Evolutionary conservation across 2,329 filamentous ascomycete genomes (phyloP).

Genomic region (Penicillium sp.): DNA sequence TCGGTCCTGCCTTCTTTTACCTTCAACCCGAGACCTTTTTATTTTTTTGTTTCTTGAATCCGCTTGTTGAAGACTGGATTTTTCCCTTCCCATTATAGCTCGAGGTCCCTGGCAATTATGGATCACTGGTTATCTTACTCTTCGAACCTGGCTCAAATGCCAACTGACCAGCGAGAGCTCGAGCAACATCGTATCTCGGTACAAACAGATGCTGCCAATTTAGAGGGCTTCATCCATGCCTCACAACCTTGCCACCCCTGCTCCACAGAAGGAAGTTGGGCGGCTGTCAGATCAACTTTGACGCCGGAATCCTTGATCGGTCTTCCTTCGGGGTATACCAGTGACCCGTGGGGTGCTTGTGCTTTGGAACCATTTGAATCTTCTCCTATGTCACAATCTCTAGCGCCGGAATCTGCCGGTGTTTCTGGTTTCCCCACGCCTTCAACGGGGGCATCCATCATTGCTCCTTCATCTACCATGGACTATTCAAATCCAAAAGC

Average conservation of each 20-base stretch:
- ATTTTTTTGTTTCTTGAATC: slow-evolving; percentile 8
- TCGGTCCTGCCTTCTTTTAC: slow-evolving; percentile 8
- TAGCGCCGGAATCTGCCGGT: slow-evolving; percentile 1
- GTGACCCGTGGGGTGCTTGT: slow-evolving; percentile 4
- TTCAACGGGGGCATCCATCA: slow-evolving; percentile 5
- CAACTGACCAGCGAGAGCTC: slow-evolving; percentile 21
- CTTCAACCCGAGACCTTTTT: slow-evolving; percentile 6
- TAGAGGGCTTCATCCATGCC: slow-evolving; percentile 11
- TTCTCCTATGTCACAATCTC: background rate
- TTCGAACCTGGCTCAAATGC: slow-evolving; percentile 18
- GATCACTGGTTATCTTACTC: slow-evolving; percentile 18
- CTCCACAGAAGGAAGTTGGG: slow-evolving; percentile 18
- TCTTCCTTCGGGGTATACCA: slow-evolving; percentile 13
- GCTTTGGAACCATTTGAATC: slow-evolving; percentile 5
- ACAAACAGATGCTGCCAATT: slow-evolving; percentile 16
- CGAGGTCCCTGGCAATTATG: slow-evolving; percentile 15
- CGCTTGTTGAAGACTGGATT: background rate
- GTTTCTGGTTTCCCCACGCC: slow-evolving; percentile 1
- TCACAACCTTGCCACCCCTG: slow-evolving; percentile 16
- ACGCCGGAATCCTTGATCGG: slow-evolving; percentile 13
- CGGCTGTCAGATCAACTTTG: slow-evolving; percentile 19
- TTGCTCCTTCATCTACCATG: slow-evolving; percentile 11
- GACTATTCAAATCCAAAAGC: slow-evolving; percentile 11
- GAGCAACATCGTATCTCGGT: slow-evolving; percentile 14
- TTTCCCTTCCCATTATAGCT: background rate